Conservation (phyloP, 1,139 yeast genomes). For the Blastobotrys petasosporus region DNA sequence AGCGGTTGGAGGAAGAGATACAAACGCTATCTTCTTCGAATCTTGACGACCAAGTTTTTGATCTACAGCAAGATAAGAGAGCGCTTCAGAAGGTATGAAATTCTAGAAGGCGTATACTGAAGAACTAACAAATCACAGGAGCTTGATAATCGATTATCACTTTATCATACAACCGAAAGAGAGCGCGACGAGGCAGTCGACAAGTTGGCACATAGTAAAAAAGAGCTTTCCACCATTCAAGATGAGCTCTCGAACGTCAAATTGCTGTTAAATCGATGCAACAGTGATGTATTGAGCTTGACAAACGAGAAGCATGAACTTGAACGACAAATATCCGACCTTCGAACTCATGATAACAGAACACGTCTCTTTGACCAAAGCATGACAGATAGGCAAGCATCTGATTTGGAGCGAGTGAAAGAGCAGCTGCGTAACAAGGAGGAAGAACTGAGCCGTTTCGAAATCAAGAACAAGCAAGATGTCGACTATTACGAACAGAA, state of each 20-base stretch:
- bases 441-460: conserved; percentile 14
- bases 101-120: too few species aligned
- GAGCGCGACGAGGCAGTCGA: conserved; percentile 4
- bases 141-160: conserved; percentile 8
- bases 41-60: conserved; percentile 14
- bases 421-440: conserved; percentile 14
- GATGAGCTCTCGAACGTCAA: conserved; percentile 19
- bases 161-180: conserved; percentile 1
- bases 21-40: background rate
- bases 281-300: conserved; percentile 19
- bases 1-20: conserved; percentile 1
- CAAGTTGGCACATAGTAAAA: conserved; percentile 4
- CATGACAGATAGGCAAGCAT: conserved; percentile 13
- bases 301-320: conserved; percentile 20
- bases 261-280: conserved; percentile 18
- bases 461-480: conserved; percentile 16
- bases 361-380: conserved; percentile 17
- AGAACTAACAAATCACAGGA: background rate
- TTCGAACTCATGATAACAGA: conserved; percentile 12
- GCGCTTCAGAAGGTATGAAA: conserved; percentile 3
- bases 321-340: conserved; percentile 17
- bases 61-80: conserved; percentile 12
- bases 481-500: conserved; percentile 17
- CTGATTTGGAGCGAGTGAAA: conserved; percentile 17
- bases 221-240: conserved; percentile 9